These are phyloP conservation scores for Beta lomatogona DNA, from an alignment of 179 eudicot genomes.

Conservation along the genomic window DNA sequence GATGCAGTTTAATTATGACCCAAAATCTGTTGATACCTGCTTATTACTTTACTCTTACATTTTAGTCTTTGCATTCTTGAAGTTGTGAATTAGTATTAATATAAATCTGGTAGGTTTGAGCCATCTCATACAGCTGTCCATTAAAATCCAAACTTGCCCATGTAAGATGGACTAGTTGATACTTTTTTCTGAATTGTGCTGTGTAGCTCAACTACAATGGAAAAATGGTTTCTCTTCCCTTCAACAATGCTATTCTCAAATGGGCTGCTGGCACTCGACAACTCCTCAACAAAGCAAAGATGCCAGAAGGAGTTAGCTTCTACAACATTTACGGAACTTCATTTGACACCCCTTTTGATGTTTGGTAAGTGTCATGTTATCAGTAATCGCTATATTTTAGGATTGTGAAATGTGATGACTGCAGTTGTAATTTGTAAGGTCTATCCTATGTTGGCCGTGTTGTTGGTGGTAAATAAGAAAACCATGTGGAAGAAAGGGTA, in stretches of 20 bases:
- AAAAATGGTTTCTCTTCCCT: slow-evolving; percentile 73
- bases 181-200: slow-evolving; percentile 1
- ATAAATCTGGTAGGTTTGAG: neutral
- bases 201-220: slow-evolving; percentile 71
- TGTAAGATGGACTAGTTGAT: neutral
- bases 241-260: slow-evolving; percentile 66
- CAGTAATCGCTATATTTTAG: neutral
- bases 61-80: neutral
- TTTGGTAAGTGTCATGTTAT: slow-evolving; percentile 54
- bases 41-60: neutral
- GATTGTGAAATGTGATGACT: neutral
- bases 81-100: neutral
- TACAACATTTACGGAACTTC: slow-evolving; percentile 88
- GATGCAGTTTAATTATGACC: neutral
- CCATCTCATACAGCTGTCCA: neutral
- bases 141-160: neutral
- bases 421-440: neutral
- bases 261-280: slow-evolving; percentile 81
- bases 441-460: neutral
- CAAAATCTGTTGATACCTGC: neutral
- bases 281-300: slow-evolving; percentile 57
- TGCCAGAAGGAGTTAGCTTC: slow-evolving; percentile 70
- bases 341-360: slow-evolving; percentile 88
- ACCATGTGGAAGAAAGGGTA: no score
- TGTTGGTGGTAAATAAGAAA: neutral